These are phyloP conservation scores for Vaccinium darrowii DNA, from an alignment of 148 eudicot species.

Conservation along the genomic window DNA sequence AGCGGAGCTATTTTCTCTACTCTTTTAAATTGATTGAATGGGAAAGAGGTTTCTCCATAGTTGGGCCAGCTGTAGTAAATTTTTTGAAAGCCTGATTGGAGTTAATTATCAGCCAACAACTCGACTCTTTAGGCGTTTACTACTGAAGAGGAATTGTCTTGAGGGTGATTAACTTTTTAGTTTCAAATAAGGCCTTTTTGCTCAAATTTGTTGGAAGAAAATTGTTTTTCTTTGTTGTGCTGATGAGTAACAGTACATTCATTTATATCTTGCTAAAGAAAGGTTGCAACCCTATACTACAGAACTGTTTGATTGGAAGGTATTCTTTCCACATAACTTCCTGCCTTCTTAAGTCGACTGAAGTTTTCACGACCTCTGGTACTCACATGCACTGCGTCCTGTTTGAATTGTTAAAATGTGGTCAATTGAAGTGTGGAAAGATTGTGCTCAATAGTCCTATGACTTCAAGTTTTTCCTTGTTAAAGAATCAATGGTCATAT, in stretches of 20 bases:
- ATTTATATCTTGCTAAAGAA: not conserved
- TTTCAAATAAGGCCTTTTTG: not conserved
- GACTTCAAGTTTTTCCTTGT: not conserved
- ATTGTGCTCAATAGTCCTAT: not conserved
- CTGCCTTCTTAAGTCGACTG: not conserved
- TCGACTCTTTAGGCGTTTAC: too few relatives aligned
- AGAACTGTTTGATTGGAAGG: not conserved
- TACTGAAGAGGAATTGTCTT: not conserved
- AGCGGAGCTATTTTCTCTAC: not conserved
- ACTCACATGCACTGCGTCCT: not conserved
- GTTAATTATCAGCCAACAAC: too few relatives aligned
- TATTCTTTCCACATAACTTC: not conserved
- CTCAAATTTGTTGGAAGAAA: not conserved
- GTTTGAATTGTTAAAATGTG: not conserved
- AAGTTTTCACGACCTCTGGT: not conserved
- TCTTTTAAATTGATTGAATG: not conserved
- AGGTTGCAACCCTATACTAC: not conserved
- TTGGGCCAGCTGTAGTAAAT: not conserved
- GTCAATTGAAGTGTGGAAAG: constrained; percentile 2
- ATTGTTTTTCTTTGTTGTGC: not conserved
- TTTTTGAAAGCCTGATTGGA: too few relatives aligned
- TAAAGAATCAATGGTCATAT: not conserved
- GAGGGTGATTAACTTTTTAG: not conserved
- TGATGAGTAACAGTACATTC: not conserved
- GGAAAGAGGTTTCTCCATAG: not conserved